These are phyloP conservation scores for Candida tibetensis DNA, from an alignment of 805 yeast species.

Conservation along the genomic window DNA sequence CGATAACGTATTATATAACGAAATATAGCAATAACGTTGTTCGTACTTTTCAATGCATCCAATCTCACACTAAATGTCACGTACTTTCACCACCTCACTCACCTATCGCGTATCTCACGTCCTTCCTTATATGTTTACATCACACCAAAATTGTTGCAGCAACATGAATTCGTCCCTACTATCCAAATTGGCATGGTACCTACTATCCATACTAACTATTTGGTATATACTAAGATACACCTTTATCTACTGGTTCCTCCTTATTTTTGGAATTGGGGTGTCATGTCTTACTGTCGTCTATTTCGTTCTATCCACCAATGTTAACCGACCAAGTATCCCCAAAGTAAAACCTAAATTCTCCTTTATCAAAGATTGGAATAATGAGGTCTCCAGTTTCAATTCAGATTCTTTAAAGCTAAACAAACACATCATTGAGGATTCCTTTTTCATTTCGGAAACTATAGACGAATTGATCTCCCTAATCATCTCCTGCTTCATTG, in stretches of 20 bases:
- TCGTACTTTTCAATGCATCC: too few relatives aligned
- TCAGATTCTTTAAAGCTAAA: slow-evolving; percentile 7
- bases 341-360: slow-evolving; percentile 5
- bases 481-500: slow-evolving; percentile 52
- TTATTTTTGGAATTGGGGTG: too few relatives aligned
- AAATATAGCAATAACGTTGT: too few relatives aligned
- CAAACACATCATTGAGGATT: slow-evolving; percentile 41
- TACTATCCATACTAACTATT: not conserved
- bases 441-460: slow-evolving; percentile 51
- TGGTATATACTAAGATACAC: slow-evolving; percentile 10
- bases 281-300: slow-evolving; percentile 1
- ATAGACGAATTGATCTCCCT: slow-evolving; percentile 48
- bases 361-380: slow-evolving; percentile 13
- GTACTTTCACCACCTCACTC: too few relatives aligned
- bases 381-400: not conserved
- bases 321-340: not conserved
- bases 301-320: slow-evolving; percentile 1
- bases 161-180: too few relatives aligned
- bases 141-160: too few relatives aligned
- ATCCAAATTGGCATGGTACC: slow-evolving; percentile 2
- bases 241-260: slow-evolving; percentile 8
- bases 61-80: too few relatives aligned
- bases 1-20: too few relatives aligned
- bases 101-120: too few relatives aligned
- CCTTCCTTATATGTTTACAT: too few relatives aligned